Evolutionary conservation across 1,284 basidiomycete genomes (phyloP), one percentile per base, ranked within the genome.

Genomic region (Marasmius sp.): DNA sequence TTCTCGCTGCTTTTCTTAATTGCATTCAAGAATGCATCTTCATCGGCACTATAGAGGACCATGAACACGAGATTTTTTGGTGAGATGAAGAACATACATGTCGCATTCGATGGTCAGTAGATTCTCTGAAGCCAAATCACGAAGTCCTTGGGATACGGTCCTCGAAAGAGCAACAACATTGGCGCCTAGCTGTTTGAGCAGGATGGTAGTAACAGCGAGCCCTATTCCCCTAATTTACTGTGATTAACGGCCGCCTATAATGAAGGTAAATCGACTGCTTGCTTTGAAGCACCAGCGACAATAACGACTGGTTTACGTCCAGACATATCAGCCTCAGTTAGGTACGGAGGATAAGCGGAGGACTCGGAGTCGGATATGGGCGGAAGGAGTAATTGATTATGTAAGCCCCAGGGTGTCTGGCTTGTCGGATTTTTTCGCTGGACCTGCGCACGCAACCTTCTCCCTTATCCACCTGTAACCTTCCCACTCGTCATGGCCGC

Each of bases 131-230:
- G 77, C 72, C 37, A 96, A 82, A 0, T 79, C 74, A 14, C 77
- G 65, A 5, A 96, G 81, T 64, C 89, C 89, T 6, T 84, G 77
- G 2, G 91, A 82, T 48, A 78, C 75, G 27, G 89, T 82, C 37
- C 94, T 86, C 8, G 92, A 91, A 62, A 96, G 76, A 0, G 92
- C 85, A 64, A 94, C 83, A 57, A 97, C 93, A 57, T 81, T 82
- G 50, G 85, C 81, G 55, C 79, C 74, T 75, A 86, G 87, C 58
- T 81, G 81, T 22, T 80, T 70, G 50, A 95, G 80, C 27, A 95
- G 80, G 50, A 85, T 78, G 18, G 71, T 79, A 43, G 89, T 83
- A 60, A 89, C 82, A 18, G 89, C 91, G 52, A 95, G 84, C 1
- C 94, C 94, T 61, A 97, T 87, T 38, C 94, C 94, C 79, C 92